A percentile compares a stretch with the other conserved stretches of the same genome.
These are phyloP conservation scores for Arthrobotrys iridis DNA, from an alignment of 2,329 filamentous ascomycete species.

Conservation along the genomic window DNA sequence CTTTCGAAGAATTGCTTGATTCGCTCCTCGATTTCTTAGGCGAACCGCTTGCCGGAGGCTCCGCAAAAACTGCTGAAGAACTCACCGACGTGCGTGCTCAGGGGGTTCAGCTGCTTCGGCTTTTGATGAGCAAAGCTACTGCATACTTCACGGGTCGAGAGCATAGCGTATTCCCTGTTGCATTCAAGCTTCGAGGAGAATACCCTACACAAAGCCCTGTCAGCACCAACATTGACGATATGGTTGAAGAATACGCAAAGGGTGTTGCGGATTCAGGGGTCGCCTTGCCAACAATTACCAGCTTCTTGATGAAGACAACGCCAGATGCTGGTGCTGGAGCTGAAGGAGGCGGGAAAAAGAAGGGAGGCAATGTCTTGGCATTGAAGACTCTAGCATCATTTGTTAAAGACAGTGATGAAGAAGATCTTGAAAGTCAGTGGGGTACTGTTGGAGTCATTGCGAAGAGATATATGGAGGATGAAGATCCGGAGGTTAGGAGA, in stretches of 20 bases:
- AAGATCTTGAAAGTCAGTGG: conserved; percentile 54
- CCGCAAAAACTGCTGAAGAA: conserved; percentile 52
- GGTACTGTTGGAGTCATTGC: conserved; percentile 55
- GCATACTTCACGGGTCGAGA: conserved; percentile 58
- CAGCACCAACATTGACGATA: conserved; percentile 57
- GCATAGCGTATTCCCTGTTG: conserved; percentile 55
- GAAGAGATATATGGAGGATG: conserved; percentile 58
- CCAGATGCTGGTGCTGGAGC: conserved; percentile 37
- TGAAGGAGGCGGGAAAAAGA: conserved; percentile 45
- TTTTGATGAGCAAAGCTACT: conserved; percentile 64
- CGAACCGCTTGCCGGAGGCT: conserved; percentile 32
- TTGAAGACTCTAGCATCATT: conserved; percentile 55
- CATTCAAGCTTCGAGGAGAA: conserved; percentile 57
- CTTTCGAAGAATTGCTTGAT: conserved; percentile 58
- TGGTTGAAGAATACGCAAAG: conserved; percentile 57
- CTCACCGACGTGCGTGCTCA: conserved; percentile 57
- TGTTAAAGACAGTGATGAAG: conserved; percentile 53
- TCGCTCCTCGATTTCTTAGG: conserved; percentile 57
- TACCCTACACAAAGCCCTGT: conserved; percentile 57
- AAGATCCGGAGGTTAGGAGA: conserved; percentile 58
- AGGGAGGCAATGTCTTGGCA: conserved; percentile 55
- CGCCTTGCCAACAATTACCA: conserved; percentile 56
- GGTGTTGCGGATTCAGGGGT: conserved; percentile 55
- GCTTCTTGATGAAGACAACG: conserved; percentile 35
- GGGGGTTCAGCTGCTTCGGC: conserved; percentile 63